Evolutionary conservation across 2,329 filamentous ascomycete species (phyloP).

Genomic region (Colletotrichum chlorophyti): DNA sequence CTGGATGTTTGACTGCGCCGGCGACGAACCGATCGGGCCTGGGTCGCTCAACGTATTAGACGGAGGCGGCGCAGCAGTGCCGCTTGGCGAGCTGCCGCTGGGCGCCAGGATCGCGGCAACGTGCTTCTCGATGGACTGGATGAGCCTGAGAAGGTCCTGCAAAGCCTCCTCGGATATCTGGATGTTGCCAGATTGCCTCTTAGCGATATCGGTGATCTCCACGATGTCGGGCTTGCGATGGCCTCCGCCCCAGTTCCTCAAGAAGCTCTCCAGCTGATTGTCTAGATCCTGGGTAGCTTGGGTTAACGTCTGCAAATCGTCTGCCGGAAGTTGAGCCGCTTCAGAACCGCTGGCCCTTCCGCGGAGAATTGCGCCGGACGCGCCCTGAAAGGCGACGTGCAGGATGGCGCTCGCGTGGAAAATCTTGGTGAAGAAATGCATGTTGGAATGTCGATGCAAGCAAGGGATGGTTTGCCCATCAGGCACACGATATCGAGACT

Average conservation of each 20-base stretch:
- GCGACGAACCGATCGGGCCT: neutral
- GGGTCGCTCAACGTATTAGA: conserved; percentile 1
- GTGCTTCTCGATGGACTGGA: conserved; percentile 21
- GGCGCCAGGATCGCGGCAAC: conserved; percentile 9
- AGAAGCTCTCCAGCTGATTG: conserved; percentile 10
- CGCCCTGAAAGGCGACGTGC: conserved; percentile 24
- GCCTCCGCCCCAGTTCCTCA: conserved; percentile 1
- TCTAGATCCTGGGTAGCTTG: conserved; percentile 8
- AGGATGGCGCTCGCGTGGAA: conserved; percentile 11
- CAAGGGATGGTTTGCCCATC: neutral
- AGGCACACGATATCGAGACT: conserved; percentile 16
- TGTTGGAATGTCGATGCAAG: conserved; percentile 14
- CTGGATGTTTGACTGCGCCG: neutral
- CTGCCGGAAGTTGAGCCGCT: conserved; percentile 1
- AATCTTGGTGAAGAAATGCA: conserved; percentile 26
- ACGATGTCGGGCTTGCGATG: conserved; percentile 2
- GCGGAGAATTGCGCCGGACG: conserved; percentile 27
- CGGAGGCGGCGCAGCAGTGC: neutral
- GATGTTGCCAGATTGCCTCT: conserved; percentile 9
- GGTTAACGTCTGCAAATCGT: neutral
- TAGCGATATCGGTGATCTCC: neutral
- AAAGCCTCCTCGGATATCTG: conserved; percentile 8
- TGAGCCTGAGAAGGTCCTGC: conserved; percentile 20
- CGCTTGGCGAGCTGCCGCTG: conserved; percentile 4
- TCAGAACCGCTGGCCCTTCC: conserved; percentile 12